Evolutionary conservation across 331 rosid genomes (phyloP), one percentile per base, ranked within the genome.

Genomic region (Erythrophleum ivorense): DNA sequence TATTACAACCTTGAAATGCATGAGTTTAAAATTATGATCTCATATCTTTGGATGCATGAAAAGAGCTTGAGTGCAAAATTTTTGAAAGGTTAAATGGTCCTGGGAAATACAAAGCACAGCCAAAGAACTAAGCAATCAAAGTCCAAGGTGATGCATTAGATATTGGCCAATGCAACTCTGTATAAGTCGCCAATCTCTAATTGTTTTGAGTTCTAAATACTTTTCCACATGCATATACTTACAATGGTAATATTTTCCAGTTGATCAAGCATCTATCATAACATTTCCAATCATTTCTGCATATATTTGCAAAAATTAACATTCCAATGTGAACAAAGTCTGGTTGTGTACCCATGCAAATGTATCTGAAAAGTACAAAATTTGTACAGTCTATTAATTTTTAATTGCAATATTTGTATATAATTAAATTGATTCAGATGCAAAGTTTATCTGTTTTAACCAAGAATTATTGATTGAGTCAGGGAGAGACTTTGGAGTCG

Each of bases 211-310:
- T 58, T 50, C 34, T 50, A 67, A 81, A 33, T 41, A 75, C 58
- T 34, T 45, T 69, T 34, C 58, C 78, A 50, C 14, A 12, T 78
- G 86, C 14, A 9, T 69, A 55, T 83, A 89, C 97, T 85, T 85
- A 96, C 98, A 96, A 71, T 92, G 98, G 84, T 93, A 96, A 87
- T 96, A 94, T 87, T 96, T 96, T 88, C 99, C 99, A 18, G 98
- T 96, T 82, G 99, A 96, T 65, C 97, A 90, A 34, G 99, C 99
- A 92, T 96, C 99, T 34, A 88, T 84, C 98, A 96, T 96, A 84
- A 96, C 97, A 88, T 93, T 93, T 82, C 99, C 98, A 82, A 96
- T 96, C 99, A 93, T 94, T 91, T 96, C 98, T 19, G 99, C 84
- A 71, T 96, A 96, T 86, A 96, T 94, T 98, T 96, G 94, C 84